These are phyloP conservation scores for Colletotrichum liriopes DNA, from an alignment of 2,329 filamentous ascomycete species.

Conservation along the genomic window DNA sequence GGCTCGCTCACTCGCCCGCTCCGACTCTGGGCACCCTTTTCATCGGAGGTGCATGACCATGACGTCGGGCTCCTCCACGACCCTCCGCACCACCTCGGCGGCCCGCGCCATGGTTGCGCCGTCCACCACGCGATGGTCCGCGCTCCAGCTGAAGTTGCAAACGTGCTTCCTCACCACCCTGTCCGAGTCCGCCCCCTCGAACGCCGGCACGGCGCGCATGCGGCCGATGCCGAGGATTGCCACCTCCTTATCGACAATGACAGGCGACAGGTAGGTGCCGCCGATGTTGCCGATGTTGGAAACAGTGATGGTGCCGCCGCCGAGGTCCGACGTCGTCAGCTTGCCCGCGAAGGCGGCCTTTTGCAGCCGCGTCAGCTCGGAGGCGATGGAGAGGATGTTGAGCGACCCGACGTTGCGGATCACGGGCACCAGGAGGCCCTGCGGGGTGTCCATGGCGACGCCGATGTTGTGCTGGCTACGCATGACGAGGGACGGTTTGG, in stretches of 20 bases:
- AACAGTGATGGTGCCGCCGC: constrained; percentile 92
- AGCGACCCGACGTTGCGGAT: constrained; percentile 85
- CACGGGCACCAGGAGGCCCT: constrained; percentile 91
- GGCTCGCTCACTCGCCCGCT: background rate
- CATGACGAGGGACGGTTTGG: constrained; percentile 82
- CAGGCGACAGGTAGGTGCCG: constrained; percentile 90
- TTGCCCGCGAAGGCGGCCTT: constrained; percentile 81
- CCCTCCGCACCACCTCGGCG: constrained; percentile 82
- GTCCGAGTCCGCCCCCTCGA: constrained; percentile 67
- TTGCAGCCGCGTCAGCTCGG: constrained; percentile 83
- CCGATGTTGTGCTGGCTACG: constrained; percentile 94
- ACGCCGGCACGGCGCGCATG: constrained; percentile 85
- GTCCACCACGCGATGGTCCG: constrained; percentile 94
- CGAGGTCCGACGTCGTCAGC: constrained; percentile 81
- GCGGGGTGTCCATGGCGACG: constrained; percentile 93
- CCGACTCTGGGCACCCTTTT: background rate
- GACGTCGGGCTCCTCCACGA: constrained; percentile 87
- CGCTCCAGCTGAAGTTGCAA: constrained; percentile 95
- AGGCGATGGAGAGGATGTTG: constrained; percentile 84
- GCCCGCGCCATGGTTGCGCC: constrained; percentile 95
- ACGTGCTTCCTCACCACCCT: constrained; percentile 82
- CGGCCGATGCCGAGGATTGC: constrained; percentile 92
- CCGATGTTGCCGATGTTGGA: constrained; percentile 98
- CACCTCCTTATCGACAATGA: constrained; percentile 92
- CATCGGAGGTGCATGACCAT: constrained; percentile 89